These are phyloP conservation scores for Beauveria bassiana DNA, from an alignment of 2,329 filamentous ascomycete genomes.

Conservation along the genomic window DNA sequence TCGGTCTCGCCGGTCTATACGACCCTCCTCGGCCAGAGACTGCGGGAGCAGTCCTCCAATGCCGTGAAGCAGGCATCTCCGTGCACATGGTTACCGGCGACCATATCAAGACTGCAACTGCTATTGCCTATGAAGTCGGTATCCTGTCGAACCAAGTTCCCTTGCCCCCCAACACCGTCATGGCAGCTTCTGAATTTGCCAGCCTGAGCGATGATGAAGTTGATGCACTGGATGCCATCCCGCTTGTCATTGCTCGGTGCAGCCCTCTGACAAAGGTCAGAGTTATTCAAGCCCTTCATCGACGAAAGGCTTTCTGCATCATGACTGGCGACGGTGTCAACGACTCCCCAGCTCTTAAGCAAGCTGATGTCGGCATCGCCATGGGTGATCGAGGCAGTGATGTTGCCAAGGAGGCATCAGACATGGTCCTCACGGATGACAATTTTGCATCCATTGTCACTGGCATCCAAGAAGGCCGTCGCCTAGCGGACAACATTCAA, in stretches of 20 bases:
- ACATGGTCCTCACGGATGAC: slow-evolving; percentile 83
- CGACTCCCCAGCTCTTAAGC: slow-evolving; percentile 64
- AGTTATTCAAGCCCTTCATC: slow-evolving; percentile 67
- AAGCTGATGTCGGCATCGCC: slow-evolving; percentile 67
- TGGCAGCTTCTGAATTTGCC: slow-evolving; percentile 57
- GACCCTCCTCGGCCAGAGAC: slow-evolving; percentile 65
- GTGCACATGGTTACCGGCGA: slow-evolving; percentile 67
- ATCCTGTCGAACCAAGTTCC: slow-evolving; percentile 39
- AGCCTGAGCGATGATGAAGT: slow-evolving; percentile 54
- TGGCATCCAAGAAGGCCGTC: slow-evolving; percentile 62
- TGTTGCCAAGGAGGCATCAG: slow-evolving; percentile 72
- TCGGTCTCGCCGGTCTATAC: slow-evolving; percentile 66
- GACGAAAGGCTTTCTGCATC: slow-evolving; percentile 59
- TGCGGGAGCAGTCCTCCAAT: slow-evolving; percentile 50
- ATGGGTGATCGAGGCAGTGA: slow-evolving; percentile 66
- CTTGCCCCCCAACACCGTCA: slow-evolving; percentile 39
- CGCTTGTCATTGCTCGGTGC: slow-evolving; percentile 62
- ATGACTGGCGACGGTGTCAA: slow-evolving; percentile 74
- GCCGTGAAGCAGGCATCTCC: slow-evolving; percentile 53
- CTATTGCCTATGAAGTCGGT: slow-evolving; percentile 58
- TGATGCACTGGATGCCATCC: slow-evolving; percentile 52
- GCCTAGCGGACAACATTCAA: slow-evolving; percentile 66
- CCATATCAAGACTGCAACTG: slow-evolving; percentile 58
- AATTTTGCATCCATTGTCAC: slow-evolving; percentile 77
- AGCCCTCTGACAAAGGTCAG: slow-evolving; percentile 66